phyloP scores from a whole-genome alignment of 2,329 filamentous ascomycete genomes.

The Torrubiella hemipterigena region DNA sequence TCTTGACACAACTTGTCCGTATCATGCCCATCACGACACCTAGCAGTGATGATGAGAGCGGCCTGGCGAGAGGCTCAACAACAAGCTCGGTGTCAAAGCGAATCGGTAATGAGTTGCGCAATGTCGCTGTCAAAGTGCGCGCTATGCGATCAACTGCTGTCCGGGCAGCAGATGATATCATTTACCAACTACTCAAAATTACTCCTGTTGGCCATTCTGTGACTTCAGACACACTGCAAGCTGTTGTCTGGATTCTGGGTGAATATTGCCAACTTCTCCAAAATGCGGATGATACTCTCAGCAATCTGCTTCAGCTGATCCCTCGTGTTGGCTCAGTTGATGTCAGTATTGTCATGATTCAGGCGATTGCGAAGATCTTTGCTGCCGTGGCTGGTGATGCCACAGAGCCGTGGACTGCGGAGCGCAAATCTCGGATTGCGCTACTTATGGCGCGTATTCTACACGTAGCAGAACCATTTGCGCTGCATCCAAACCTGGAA shows the following conservation, averaged over 20 bases:
- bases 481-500: conserved; percentile 75
- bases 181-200: conserved; percentile 43
- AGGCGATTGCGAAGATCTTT: conserved; percentile 80
- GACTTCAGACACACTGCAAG: conserved; percentile 56
- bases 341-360: conserved; percentile 67
- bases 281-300: conserved; percentile 60
- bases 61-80: conserved; percentile 13
- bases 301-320: conserved; percentile 58
- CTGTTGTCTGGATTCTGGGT: conserved; percentile 75
- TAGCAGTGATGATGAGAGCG: conserved; percentile 23
- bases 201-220: conserved; percentile 42
- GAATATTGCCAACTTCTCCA: conserved; percentile 70
- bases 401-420: conserved; percentile 54
- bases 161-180: conserved; percentile 67
- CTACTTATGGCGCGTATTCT: conserved; percentile 73
- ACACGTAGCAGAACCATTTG: conserved; percentile 67
- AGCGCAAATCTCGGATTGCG: conserved; percentile 61
- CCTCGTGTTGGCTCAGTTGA: conserved; percentile 45
- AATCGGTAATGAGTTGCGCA: conserved; percentile 79
- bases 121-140: conserved; percentile 82
- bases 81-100: conserved; percentile 41
- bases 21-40: conserved; percentile 43
- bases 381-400: conserved; percentile 56
- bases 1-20: conserved; percentile 74
- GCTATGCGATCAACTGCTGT: conserved; percentile 72